Percentiles rank a stretch among this genome's conserved stretches.
Evolutionary conservation across 2,329 filamentous ascomycete genomes (phyloP).

Genomic region (Aspergillus oerlinghausenensis): DNA sequence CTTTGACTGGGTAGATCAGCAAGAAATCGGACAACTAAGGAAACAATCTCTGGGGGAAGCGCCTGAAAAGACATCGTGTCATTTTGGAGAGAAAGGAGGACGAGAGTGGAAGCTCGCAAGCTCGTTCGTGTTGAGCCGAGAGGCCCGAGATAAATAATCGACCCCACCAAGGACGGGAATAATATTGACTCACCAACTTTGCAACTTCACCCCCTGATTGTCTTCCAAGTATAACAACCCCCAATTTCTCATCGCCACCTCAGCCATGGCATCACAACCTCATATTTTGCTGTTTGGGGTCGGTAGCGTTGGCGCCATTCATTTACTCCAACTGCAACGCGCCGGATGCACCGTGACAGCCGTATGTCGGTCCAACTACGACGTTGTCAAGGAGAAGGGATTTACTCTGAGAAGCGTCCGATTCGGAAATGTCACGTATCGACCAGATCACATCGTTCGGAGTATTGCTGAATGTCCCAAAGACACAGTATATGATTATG

Average conservation of each 20-base stretch:
- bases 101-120: too few relatives aligned
- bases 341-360: constrained; percentile 24
- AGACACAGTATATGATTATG: constrained; percentile 40
- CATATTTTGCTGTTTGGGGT: constrained; percentile 30
- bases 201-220: too few relatives aligned
- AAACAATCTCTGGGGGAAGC: neutral
- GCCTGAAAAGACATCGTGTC: neutral
- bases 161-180: too few relatives aligned
- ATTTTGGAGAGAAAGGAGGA: too few relatives aligned
- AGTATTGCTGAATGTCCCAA: constrained; percentile 16
- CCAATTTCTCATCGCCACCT: too few relatives aligned
- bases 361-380: constrained; percentile 33
- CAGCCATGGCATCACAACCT: neutral
- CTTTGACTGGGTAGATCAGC: too few relatives aligned
- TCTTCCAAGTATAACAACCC: too few relatives aligned
- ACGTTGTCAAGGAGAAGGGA: constrained; percentile 18
- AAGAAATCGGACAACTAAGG: neutral
- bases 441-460: constrained; percentile 16
- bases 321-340: constrained; percentile 25
- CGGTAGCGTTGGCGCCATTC: constrained; percentile 28
- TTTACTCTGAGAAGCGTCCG: constrained; percentile 24
- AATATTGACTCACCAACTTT: too few relatives aligned
- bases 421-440: constrained; percentile 21
- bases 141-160: too few relatives aligned
- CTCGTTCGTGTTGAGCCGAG: too few relatives aligned